Conservation (phyloP, 2,329 filamentous ascomycete genomes). For the Sarocladium brachiariae region DNA sequence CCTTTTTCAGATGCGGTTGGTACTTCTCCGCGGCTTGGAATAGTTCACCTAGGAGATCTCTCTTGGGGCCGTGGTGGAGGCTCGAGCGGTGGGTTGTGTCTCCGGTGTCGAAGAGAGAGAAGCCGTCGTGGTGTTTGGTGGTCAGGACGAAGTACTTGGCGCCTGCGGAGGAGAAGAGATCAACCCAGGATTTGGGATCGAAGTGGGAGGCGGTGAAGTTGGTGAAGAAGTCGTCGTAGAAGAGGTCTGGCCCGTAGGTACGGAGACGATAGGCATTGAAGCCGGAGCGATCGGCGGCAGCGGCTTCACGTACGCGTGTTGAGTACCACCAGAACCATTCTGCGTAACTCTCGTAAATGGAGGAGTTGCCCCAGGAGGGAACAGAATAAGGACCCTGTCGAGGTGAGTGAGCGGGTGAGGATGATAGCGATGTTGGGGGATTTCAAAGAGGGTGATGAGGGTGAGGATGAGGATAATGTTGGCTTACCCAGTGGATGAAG, state of each 20-base stretch:
- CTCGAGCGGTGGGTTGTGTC: slow-evolving; percentile 31
- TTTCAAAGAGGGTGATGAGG: not conserved
- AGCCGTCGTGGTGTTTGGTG: slow-evolving; percentile 19
- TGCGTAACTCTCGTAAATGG: slow-evolving; percentile 32
- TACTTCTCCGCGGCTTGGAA: slow-evolving; percentile 34
- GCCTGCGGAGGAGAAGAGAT: slow-evolving; percentile 44
- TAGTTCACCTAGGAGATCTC: slow-evolving; percentile 35
- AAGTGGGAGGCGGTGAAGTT: slow-evolving; percentile 44
- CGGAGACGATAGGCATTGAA: slow-evolving; percentile 42
- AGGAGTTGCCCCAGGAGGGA: slow-evolving; percentile 38
- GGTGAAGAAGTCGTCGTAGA: slow-evolving; percentile 49
- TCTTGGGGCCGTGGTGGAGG: slow-evolving; percentile 32
- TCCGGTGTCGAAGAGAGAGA: slow-evolving; percentile 31
- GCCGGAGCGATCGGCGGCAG: slow-evolving; percentile 32
- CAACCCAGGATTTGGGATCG: slow-evolving; percentile 46
- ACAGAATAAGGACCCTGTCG: slow-evolving; percentile 1
- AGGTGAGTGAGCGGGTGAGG: not conserved
- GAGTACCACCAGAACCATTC: slow-evolving; percentile 47
- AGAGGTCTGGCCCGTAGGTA: slow-evolving; percentile 42
- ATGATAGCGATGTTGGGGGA: not conserved
- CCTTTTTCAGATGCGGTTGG: slow-evolving; percentile 35
- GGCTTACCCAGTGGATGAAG: slow-evolving; percentile 14
- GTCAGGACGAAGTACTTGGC: slow-evolving; percentile 43
- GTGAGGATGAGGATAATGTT: no score
- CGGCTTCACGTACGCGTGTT: slow-evolving; percentile 26